Evolutionary conservation across 345 rosid species (phyloP), one percentile per base, ranked within the genome.

Genomic region (Salix brachista): DNA sequence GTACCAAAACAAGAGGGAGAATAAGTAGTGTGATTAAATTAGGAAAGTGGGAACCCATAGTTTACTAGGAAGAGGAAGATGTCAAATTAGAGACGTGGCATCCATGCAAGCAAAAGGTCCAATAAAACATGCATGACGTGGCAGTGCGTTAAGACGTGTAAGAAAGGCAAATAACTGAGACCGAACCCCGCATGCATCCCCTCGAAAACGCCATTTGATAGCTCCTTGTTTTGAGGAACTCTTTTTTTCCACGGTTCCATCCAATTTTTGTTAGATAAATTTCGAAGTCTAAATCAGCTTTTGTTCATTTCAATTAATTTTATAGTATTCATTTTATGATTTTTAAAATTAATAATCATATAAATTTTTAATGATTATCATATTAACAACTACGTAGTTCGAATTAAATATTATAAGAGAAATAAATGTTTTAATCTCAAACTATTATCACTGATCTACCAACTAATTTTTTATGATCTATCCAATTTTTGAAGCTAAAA

Each of bases 161-260:
- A 68, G 5, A 36, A 10, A 18, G 23, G 32, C 13, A 2, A 5
- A 19, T 30, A 39, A 32, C 2, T 5, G 14, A 30, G n/a, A 5
- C 8, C 23, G 52, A 19, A 32, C 6, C 9, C 64, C 44, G 32
- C 28, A 71, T 21, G 36, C 65, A 71, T 2, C 36, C 28, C 44
- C 13, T 26, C 32, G 44, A 32, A 71, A 21, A 71, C 39, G 39
- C 50, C 12, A n/a, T n/a, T 1, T 67, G 4, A 32, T 28, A 56
- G 65, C 76, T 78, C 80, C 80, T 46, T 72, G 77, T 78, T 78
- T 78, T 50, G 14, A 19, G 80, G 80, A 78, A 54, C 21, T 21
- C 66, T 50, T 56, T n/a, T 56, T 56, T n/a, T 9, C 62, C 26
- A 56, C 23, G 62, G 62, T 23, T 7, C n/a, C 28, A 36, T 36